A percentile compares a stretch with the other conserved stretches of the same genome.
Conservation (phyloP, 2,329 filamentous ascomycete genomes). For the Fusarium sp. region DNA sequence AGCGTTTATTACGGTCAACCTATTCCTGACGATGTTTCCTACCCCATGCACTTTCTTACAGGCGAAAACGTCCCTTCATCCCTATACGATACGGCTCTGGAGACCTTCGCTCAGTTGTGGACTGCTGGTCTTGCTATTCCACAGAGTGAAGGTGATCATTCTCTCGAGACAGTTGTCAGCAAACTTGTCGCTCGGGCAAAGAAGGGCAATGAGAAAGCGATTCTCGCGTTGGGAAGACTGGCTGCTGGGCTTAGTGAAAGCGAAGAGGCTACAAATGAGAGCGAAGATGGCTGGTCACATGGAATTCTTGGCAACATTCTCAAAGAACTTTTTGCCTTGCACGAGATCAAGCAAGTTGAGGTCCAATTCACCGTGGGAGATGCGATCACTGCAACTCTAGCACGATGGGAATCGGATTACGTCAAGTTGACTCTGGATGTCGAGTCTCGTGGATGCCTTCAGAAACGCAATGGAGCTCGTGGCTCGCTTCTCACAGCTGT, state of each 20-base stretch:
- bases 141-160: slow-evolving; percentile 47
- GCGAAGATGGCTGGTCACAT: slow-evolving; percentile 51
- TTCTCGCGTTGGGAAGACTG: slow-evolving; percentile 83
- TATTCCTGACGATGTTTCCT: slow-evolving; percentile 47
- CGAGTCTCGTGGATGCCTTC: slow-evolving; percentile 60
- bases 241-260: slow-evolving; percentile 70
- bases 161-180: slow-evolving; percentile 65
- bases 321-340: slow-evolving; percentile 78
- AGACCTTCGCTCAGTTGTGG: slow-evolving; percentile 63
- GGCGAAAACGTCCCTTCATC: slow-evolving; percentile 51
- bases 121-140: slow-evolving; percentile 59
- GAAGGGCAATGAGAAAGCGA: slow-evolving; percentile 84
- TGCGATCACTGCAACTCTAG: slow-evolving; percentile 81
- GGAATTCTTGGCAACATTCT: slow-evolving; percentile 68
- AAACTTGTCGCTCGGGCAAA: slow-evolving; percentile 78
- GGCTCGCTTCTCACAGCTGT: slow-evolving; percentile 64
- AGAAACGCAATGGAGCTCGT: slow-evolving; percentile 57
- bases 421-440: slow-evolving; percentile 83
- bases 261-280: slow-evolving; percentile 26
- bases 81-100: slow-evolving; percentile 60
- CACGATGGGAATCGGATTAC: slow-evolving; percentile 86
- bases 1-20: slow-evolving; percentile 59
- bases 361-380: slow-evolving; percentile 93
- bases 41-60: slow-evolving; percentile 53
- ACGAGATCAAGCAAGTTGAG: slow-evolving; percentile 88